Conservation (phyloP, 2,329 filamentous ascomycete genomes). For the Periglandula ipomoeae region DNA sequence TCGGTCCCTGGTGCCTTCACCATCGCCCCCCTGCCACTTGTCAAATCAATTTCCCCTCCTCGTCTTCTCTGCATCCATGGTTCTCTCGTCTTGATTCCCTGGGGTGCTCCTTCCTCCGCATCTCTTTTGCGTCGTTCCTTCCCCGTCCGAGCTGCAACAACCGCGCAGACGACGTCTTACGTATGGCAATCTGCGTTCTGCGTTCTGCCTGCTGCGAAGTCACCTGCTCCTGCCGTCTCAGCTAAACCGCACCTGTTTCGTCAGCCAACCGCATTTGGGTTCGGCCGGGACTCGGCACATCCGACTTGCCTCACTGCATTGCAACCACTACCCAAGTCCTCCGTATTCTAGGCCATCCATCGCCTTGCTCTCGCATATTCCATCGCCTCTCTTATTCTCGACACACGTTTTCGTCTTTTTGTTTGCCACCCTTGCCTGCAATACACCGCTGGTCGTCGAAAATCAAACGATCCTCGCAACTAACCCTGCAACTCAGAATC, state of each 20-base stretch:
- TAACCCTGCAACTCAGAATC: not conserved
- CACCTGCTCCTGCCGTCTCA: slow-evolving; percentile 6
- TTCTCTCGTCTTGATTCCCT: not conserved
- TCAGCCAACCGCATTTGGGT: slow-evolving; percentile 6
- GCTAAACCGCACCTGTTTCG: slow-evolving; percentile 1
- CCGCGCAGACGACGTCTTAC: no score
- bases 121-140: not conserved
- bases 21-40: not conserved
- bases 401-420: no score
- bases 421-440: not conserved
- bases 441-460: not conserved
- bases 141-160: not conserved
- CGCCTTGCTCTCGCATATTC: not conserved
- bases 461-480: not conserved
- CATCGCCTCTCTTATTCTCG: not conserved
- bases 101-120: not conserved
- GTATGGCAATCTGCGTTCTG: no score
- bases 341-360: not conserved
- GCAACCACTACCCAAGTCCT: not conserved
- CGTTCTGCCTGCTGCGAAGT: not conserved
- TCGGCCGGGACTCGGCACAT: slow-evolving; percentile 7
- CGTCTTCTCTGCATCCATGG: not conserved
- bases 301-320: slow-evolving; percentile 6
- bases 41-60: not conserved
- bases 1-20: not conserved